These are phyloP conservation scores for Sugiyamaella marilandica DNA, from an alignment of 805 yeast genomes.

Conservation along the genomic window DNA sequence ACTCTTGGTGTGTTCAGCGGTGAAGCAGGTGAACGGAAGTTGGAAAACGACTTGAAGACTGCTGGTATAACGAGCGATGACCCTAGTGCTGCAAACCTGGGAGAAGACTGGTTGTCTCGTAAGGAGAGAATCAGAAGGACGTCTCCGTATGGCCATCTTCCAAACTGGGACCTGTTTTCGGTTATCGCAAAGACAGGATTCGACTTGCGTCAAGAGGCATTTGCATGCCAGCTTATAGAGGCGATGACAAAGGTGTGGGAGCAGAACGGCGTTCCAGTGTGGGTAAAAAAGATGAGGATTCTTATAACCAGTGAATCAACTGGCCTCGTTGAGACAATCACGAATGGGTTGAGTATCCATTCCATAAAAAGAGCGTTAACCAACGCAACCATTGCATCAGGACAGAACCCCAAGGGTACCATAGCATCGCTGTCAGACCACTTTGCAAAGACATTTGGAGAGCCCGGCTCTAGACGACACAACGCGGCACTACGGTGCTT, in stretches of 20 bases:
- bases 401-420: slow-evolving; percentile 64
- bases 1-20: slow-evolving; percentile 47
- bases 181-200: slow-evolving; percentile 96
- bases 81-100: slow-evolving; percentile 55
- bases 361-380: slow-evolving; percentile 91
- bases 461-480: slow-evolving; percentile 38
- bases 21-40: slow-evolving; percentile 83
- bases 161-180: slow-evolving; percentile 92
- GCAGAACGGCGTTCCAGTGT: slow-evolving; percentile 59
- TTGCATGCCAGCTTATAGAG: slow-evolving; percentile 90
- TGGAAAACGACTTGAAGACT: slow-evolving; percentile 86
- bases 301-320: slow-evolving; percentile 84
- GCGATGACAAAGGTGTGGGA: slow-evolving; percentile 86
- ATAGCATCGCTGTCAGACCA: slow-evolving; percentile 76
- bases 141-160: slow-evolving; percentile 77
- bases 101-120: slow-evolving; percentile 90
- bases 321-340: slow-evolving; percentile 93
- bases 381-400: slow-evolving; percentile 59
- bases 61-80: slow-evolving; percentile 53
- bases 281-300: slow-evolving; percentile 94
- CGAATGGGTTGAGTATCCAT: slow-evolving; percentile 89
- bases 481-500: slow-evolving; percentile 79
- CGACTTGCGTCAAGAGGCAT: slow-evolving; percentile 94
- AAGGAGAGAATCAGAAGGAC: slow-evolving; percentile 72
- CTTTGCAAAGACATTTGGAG: slow-evolving; percentile 72